A percentile compares a stretch with the other conserved stretches of the same genome.
These are phyloP conservation scores for Mariannaea elegans DNA, from an alignment of 2,329 filamentous ascomycete genomes.

Conservation along the genomic window DNA sequence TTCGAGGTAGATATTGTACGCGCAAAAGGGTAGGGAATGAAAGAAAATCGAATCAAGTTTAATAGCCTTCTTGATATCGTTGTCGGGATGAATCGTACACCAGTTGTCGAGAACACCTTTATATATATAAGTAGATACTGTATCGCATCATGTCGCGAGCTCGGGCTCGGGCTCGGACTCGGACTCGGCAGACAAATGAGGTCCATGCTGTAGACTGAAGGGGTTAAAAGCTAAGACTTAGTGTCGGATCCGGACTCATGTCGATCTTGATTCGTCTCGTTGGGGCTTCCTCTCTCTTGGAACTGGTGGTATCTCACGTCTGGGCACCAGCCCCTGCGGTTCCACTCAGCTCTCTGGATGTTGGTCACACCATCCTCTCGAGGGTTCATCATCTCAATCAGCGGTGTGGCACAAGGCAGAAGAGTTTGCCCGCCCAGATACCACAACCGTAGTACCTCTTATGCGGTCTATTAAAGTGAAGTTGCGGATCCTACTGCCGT, in stretches of 20 bases:
- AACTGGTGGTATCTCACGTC: not conserved
- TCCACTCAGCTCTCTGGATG: not conserved
- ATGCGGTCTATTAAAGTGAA: constrained; percentile 94
- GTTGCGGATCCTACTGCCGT: constrained; percentile 78
- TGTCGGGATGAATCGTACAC: not conserved
- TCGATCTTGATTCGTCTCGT: not conserved
- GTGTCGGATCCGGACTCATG: not conserved
- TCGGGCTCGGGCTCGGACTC: too few species aligned
- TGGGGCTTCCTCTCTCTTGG: not conserved
- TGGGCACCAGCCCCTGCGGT: not conserved
- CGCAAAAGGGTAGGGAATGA: not conserved
- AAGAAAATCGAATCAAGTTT: constrained; percentile 3
- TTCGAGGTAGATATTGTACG: not conserved
- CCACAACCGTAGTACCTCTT: constrained; percentile 98
- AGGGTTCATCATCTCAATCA: too few species aligned
- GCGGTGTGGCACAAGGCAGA: constrained; percentile 96
- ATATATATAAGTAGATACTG: not conserved
- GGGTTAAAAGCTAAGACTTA: not conserved
- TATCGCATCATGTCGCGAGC: not conserved
- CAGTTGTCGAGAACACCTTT: not conserved
- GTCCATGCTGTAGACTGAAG: not conserved
- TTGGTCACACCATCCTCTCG: too few species aligned
- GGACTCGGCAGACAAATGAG: not conserved
- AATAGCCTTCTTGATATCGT: not conserved
- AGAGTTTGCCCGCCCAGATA: constrained; percentile 97